Percentiles rank a stretch among this genome's conserved stretches.
phyloP scores from a whole-genome alignment of 768 basidiomycete genomes.

The Phaeotremella fagi region DNA sequence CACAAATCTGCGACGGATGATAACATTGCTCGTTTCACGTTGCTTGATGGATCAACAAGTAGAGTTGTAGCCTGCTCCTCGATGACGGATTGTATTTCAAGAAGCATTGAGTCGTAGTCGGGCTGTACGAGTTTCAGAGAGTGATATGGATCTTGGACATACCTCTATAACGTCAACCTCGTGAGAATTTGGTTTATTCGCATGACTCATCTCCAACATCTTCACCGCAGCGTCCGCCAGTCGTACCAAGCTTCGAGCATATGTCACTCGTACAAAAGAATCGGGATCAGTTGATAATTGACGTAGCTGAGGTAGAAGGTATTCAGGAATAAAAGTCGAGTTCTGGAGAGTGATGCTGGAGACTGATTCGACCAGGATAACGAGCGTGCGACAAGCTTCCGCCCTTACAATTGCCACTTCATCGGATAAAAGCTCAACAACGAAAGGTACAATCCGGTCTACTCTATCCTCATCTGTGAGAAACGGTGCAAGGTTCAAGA shows the following conservation, averaged over 20 bases:
- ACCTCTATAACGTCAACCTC: constrained; percentile 77
- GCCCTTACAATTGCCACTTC: constrained; percentile 77
- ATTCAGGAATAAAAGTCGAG: constrained; percentile 79
- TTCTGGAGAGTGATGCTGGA: constrained; percentile 48
- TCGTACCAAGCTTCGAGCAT: constrained; percentile 77
- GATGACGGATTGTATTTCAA: constrained; percentile 76
- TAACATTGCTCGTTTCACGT: constrained; percentile 85
- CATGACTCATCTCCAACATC: constrained; percentile 91
- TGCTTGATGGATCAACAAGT: constrained; percentile 79
- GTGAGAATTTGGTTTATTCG: constrained; percentile 57
- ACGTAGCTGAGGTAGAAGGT: constrained; percentile 84
- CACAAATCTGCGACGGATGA: constrained; percentile 83
- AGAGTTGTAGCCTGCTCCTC: constrained; percentile 82
- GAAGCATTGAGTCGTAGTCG: constrained; percentile 80
- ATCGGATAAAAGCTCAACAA: constrained; percentile 81
- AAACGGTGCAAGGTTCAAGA: constrained; percentile 71
- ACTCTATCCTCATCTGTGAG: constrained; percentile 92
- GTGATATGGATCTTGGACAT: no score
- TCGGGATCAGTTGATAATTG: constrained; percentile 79
- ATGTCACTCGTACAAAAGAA: constrained; percentile 69
- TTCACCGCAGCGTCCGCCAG: constrained; percentile 80
- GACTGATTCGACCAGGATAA: constrained; percentile 42
- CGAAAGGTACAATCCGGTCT: constrained; percentile 86
- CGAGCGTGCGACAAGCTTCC: constrained; percentile 49
- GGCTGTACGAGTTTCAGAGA: constrained; percentile 61